These are phyloP conservation scores for Candida dajiaensis DNA, from an alignment of 805 yeast genomes.

Conservation along the genomic window DNA sequence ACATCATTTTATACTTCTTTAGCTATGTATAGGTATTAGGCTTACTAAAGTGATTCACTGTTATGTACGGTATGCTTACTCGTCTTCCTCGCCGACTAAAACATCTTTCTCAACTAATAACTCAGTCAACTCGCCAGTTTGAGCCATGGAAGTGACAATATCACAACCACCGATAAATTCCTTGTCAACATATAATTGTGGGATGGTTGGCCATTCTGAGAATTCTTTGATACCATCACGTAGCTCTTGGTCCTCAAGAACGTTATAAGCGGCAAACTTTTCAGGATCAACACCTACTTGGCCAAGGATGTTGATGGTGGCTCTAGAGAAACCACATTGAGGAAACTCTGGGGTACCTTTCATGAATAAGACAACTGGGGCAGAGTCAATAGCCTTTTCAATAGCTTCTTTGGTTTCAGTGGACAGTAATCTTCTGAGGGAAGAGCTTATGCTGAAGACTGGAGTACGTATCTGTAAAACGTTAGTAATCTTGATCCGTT, in stretches of 20 bases:
- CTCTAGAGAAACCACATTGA: slow-evolving; percentile 95
- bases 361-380: slow-evolving; percentile 96
- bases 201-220: slow-evolving; percentile 97
- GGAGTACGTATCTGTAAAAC: slow-evolving; percentile 8
- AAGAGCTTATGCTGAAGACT: slow-evolving; percentile 6
- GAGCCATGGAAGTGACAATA: slow-evolving; percentile 86
- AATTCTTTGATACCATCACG: slow-evolving; percentile 95
- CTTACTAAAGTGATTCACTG: not conserved
- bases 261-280: slow-evolving; percentile 96
- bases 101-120: slow-evolving; percentile 74
- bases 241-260: slow-evolving; percentile 87
- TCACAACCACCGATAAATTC: slow-evolving; percentile 99
- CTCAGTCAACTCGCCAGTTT: slow-evolving; percentile 83
- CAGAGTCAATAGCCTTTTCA: slow-evolving; percentile 75
- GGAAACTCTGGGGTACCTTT: slow-evolving; percentile 98
- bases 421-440: slow-evolving; percentile 46
- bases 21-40: not conserved
- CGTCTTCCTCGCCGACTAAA: slow-evolving; percentile 65
- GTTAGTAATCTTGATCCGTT: slow-evolving; percentile 1
- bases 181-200: slow-evolving; percentile 84
- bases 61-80: slow-evolving; percentile 19
- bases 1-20: slow-evolving; percentile 8
- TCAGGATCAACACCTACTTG: slow-evolving; percentile 96
- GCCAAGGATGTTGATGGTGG: slow-evolving; percentile 88
- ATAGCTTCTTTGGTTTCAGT: slow-evolving; percentile 80